phyloP scores from a whole-genome alignment of 2,329 filamentous ascomycete genomes.

The Didymella exigua region DNA sequence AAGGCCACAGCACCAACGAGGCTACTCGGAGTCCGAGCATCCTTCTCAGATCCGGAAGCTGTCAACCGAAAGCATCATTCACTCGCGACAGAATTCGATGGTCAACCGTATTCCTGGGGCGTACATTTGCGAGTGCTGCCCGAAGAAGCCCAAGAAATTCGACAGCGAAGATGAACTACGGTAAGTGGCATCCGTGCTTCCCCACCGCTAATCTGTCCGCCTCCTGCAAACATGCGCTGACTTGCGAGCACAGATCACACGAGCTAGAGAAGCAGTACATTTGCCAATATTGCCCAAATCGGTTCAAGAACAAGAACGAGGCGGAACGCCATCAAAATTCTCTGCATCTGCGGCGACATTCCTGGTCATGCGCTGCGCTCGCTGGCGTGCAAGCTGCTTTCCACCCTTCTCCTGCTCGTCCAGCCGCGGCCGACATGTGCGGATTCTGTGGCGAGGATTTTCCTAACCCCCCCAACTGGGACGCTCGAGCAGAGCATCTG shows the following conservation, averaged over 20 bases:
- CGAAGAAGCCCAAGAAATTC: constrained; percentile 96
- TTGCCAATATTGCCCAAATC: constrained; percentile 88
- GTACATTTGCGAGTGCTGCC: constrained; percentile 90
- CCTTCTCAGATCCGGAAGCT: constrained; percentile 52
- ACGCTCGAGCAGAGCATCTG: constrained; percentile 81
- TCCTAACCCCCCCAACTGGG: constrained; percentile 85
- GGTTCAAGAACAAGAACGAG: constrained; percentile 99
- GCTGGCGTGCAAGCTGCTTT: constrained; percentile 77
- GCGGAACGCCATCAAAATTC: constrained; percentile 96
- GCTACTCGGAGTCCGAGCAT: constrained; percentile 50
- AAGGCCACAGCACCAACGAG: constrained; percentile 50
- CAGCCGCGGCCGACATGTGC: constrained; percentile 73
- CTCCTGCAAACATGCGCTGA: constrained; percentile 28
- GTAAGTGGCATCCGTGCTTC: constrained; percentile 60
- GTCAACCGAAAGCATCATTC: constrained; percentile 52
- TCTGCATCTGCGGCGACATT: constrained; percentile 87
- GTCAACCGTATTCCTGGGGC: constrained; percentile 60
- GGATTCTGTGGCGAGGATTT: constrained; percentile 98
- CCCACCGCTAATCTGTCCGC: constrained; percentile 31
- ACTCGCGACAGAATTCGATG: constrained; percentile 56
- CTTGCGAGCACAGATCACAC: constrained; percentile 66
- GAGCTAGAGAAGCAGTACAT: constrained; percentile 96
- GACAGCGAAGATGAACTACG: constrained; percentile 81
- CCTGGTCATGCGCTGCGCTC: constrained; percentile 94
- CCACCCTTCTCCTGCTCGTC: constrained; percentile 74